These are phyloP conservation scores for Mortierella sp. DNA, from an alignment of 371 early-diverging fungal species.

Conservation along the genomic window DNA sequence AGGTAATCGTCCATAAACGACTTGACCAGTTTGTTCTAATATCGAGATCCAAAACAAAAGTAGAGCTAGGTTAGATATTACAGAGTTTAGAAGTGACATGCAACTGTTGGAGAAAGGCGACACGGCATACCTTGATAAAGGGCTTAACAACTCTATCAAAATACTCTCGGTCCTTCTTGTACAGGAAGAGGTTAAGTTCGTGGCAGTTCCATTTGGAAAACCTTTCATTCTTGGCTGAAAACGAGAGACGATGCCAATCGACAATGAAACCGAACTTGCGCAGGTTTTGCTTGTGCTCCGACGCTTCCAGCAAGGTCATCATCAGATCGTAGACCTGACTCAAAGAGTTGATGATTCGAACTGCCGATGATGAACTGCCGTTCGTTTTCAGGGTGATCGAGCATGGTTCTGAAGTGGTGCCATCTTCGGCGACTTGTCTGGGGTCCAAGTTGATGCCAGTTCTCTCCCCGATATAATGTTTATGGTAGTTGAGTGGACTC, in stretches of 20 bases:
- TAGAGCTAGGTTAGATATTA: too few relatives aligned
- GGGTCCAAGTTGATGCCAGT: conserved; percentile 35
- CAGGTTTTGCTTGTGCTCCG: conserved; percentile 16
- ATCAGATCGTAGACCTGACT: conserved; percentile 42
- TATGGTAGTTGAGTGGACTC: conserved; percentile 18
- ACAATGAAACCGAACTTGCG: conserved; percentile 42
- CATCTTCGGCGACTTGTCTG: neutral
- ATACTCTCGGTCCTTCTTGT: conserved; percentile 60
- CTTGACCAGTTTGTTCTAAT: conserved; percentile 65
- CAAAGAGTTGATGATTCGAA: conserved; percentile 45
- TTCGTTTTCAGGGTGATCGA: conserved; percentile 28
- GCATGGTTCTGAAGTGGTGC: neutral
- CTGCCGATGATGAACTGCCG: conserved; percentile 34
- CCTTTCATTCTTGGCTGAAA: conserved; percentile 55
- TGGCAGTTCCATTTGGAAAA: conserved; percentile 60
- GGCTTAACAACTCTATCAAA: conserved; percentile 59
- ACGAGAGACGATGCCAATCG: conserved; percentile 41
- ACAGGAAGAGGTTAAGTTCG: conserved; percentile 69
- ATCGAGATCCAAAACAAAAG: too few relatives aligned
- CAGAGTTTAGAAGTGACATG: too few relatives aligned
- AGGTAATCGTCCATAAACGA: conserved; percentile 65
- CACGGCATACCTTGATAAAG: conserved; percentile 63
- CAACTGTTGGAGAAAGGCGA: too few relatives aligned
- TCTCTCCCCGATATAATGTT: conserved; percentile 45
- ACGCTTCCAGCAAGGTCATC: conserved; percentile 24